These are phyloP conservation scores for Dionaea muscipula DNA, from an alignment of 179 eudicot species.

Conservation along the genomic window DNA sequence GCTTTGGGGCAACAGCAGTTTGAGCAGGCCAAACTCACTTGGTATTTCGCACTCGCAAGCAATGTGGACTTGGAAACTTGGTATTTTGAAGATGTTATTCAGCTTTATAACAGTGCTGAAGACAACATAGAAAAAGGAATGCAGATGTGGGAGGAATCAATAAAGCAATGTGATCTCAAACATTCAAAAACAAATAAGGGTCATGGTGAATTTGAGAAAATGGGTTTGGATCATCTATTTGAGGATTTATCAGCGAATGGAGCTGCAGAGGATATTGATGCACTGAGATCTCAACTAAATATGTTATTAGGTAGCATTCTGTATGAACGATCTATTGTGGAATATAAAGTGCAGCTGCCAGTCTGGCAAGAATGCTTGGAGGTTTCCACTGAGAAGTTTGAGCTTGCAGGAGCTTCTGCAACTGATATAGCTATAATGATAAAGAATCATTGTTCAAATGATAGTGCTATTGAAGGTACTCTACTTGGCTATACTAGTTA, in stretches of 20 bases:
- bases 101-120: slow-evolving; percentile 75
- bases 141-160: slow-evolving; percentile 64
- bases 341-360: slow-evolving; percentile 63
- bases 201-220: slow-evolving; percentile 32
- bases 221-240: slow-evolving; percentile 39
- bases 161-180: slow-evolving; percentile 18
- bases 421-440: slow-evolving; percentile 87
- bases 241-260: slow-evolving; percentile 42
- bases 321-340: slow-evolving; percentile 91
- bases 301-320: slow-evolving; percentile 84
- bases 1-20: slow-evolving; percentile 83
- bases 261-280: slow-evolving; percentile 42
- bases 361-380: slow-evolving; percentile 96
- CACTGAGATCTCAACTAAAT: slow-evolving; percentile 59
- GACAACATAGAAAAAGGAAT: slow-evolving; percentile 77
- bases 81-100: slow-evolving; percentile 51
- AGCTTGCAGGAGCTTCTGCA: slow-evolving; percentile 78
- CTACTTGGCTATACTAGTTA: background rate
- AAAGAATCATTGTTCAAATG: slow-evolving; percentile 88
- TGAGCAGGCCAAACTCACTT: slow-evolving; percentile 85
- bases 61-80: slow-evolving; percentile 54
- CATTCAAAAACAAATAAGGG: slow-evolving; percentile 25
- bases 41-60: slow-evolving; percentile 64
- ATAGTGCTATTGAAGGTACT: slow-evolving; percentile 57
- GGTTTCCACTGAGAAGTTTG: slow-evolving; percentile 74